Percentiles rank a stretch among this genome's conserved stretches.
phyloP scores from a whole-genome alignment of 2,329 filamentous ascomycete genomes.

The Colletotrichum tamarilloi region DNA sequence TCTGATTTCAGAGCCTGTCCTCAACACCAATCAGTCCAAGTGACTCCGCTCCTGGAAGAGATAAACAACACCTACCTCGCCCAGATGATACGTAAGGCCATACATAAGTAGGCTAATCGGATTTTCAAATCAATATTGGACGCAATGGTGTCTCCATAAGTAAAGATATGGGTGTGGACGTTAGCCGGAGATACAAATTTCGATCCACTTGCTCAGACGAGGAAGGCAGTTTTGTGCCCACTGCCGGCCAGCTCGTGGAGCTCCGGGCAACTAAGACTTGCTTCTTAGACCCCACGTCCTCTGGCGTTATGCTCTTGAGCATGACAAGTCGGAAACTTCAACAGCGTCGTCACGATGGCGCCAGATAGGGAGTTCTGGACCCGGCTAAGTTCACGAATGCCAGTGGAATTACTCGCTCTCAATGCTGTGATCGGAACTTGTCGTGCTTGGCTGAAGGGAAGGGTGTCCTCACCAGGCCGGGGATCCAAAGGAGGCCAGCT shows the following conservation, averaged over 20 bases:
- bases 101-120: neutral
- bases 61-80: neutral
- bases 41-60: neutral
- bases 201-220: slow-evolving; percentile 22
- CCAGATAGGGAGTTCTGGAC: neutral
- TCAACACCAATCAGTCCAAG: neutral
- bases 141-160: neutral
- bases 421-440: slow-evolving; percentile 1
- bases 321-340: slow-evolving; percentile 1
- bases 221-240: slow-evolving; percentile 1
- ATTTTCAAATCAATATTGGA: neutral
- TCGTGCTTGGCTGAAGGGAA: neutral
- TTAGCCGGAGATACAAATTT: slow-evolving; percentile 26
- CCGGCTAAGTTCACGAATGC: neutral
- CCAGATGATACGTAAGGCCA: neutral
- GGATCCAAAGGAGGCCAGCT: neutral
- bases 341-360: neutral
- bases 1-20: neutral
- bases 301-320: neutral
- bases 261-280: neutral
- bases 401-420: neutral
- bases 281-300: slow-evolving; percentile 7
- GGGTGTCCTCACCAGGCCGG: neutral
- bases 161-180: slow-evolving; percentile 18
- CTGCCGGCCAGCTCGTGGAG: neutral